Evolutionary conservation across 768 basidiomycete species (phyloP).

Genomic region (Lactarius quietus): DNA sequence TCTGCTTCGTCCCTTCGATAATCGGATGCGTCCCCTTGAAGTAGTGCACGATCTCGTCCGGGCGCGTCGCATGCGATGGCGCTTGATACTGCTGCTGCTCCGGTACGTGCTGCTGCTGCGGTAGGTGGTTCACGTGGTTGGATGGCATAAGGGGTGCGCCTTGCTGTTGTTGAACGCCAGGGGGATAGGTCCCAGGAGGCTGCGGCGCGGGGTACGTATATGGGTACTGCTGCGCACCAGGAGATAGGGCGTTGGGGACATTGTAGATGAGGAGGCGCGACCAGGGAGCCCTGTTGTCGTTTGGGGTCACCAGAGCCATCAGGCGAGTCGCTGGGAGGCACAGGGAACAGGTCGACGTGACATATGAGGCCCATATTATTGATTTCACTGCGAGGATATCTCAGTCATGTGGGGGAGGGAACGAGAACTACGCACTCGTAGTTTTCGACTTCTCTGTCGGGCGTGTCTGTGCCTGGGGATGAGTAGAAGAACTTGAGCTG

Average conservation of each 20-base stretch:
- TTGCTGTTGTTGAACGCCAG: neutral
- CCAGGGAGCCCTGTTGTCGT: conserved; percentile 18
- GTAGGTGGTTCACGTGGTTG: conserved; percentile 1
- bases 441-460: conserved; percentile 23
- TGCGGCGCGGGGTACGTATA: conserved; percentile 27
- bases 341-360: conserved; percentile 73
- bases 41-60: conserved; percentile 43
- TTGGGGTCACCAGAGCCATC: conserved; percentile 12
- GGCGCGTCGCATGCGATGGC: conserved; percentile 17
- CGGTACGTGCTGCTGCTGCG: conserved; percentile 13
- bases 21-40: conserved; percentile 39
- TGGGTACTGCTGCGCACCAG: conserved; percentile 23
- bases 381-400: conserved; percentile 43
- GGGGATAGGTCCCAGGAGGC: conserved; percentile 16
- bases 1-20: conserved; percentile 50
- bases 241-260: conserved; percentile 26
- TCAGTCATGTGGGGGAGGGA: conserved; percentile 10
- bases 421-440: conserved; percentile 19
- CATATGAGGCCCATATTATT: conserved; percentile 68
- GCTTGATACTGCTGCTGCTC: conserved; percentile 10
- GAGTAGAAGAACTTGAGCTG: conserved; percentile 29
- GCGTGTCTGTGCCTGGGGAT: conserved; percentile 9
- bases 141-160: conserved; percentile 11
- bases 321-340: conserved; percentile 31
- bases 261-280: conserved; percentile 24